Conservation (phyloP, 2,329 filamentous ascomycete species). For the Penicillium digitatum region DNA sequence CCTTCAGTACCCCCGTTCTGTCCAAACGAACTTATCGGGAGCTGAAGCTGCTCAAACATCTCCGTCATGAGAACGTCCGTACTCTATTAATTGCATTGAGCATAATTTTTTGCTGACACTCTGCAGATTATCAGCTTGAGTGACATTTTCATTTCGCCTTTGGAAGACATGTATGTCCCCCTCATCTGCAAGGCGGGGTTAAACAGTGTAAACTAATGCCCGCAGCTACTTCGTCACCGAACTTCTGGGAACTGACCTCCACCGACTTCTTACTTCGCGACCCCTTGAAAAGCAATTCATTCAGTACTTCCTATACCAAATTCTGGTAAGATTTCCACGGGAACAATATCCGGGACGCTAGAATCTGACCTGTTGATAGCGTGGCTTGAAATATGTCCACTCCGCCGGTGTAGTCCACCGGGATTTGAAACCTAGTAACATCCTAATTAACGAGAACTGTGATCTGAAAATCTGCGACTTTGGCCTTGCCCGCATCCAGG, state of each 20-base stretch:
- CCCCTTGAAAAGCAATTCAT: conserved; percentile 99
- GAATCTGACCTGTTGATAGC: conserved; percentile 51
- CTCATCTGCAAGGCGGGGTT: background rate
- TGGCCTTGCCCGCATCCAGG: conserved; percentile 92
- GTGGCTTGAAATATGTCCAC: conserved; percentile 97
- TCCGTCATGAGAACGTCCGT: conserved; percentile 87
- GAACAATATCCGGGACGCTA: background rate
- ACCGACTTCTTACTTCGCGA: conserved; percentile 88
- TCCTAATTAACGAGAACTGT: conserved; percentile 98
- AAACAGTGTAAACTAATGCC: conserved; percentile 10
- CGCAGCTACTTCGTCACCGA: conserved; percentile 94
- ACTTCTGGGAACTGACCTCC: conserved; percentile 91
- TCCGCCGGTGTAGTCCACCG: conserved; percentile 96
- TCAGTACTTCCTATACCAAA: conserved; percentile 99
- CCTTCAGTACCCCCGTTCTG: conserved; percentile 97
- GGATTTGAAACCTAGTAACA: conserved; percentile 97
- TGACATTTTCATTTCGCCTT: conserved; percentile 98
- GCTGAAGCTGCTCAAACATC: conserved; percentile 92
- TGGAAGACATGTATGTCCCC: conserved; percentile 84
- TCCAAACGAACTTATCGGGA: conserved; percentile 98
- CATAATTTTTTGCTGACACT: conserved; percentile 14
- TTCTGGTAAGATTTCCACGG: conserved; percentile 64
- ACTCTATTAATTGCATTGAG: background rate
- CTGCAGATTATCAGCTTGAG: conserved; percentile 88
- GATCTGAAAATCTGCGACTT: conserved; percentile 99